Conservation (phyloP, 78 protist genomes). For the Acrasis kona region DNA sequence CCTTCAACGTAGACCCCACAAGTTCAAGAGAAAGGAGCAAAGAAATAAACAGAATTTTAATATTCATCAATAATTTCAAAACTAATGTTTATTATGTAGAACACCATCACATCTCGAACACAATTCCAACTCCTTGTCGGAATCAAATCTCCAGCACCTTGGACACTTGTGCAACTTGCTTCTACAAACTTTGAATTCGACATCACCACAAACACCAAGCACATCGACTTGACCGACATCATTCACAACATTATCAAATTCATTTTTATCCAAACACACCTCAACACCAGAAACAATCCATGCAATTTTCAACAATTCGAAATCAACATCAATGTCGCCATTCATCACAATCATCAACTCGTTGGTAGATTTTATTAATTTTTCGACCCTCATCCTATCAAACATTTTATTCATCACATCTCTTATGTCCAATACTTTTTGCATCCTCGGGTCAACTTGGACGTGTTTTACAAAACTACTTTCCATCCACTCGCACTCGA, state of each 20-base stretch:
- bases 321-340: not conserved
- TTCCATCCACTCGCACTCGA: not conserved
- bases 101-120: not conserved
- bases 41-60: not conserved
- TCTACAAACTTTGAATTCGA: no score
- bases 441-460: not conserved
- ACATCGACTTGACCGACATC: not conserved
- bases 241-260: not conserved
- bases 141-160: not conserved
- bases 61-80: not conserved
- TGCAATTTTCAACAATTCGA: not conserved
- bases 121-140: not conserved
- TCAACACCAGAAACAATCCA: not conserved
- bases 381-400: not conserved
- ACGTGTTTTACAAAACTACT: not conserved
- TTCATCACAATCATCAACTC: not conserved
- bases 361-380: not conserved
- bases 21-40: not conserved
- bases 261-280: not conserved
- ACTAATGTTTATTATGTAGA: not conserved
- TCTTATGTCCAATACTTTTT: not conserved
- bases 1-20: not conserved
- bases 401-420: not conserved
- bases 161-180: constrained; percentile 1
- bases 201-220: no score